Conservation (phyloP, 495 filamentous ascomycete species). For the Penicillium cosmopolitanum region DNA sequence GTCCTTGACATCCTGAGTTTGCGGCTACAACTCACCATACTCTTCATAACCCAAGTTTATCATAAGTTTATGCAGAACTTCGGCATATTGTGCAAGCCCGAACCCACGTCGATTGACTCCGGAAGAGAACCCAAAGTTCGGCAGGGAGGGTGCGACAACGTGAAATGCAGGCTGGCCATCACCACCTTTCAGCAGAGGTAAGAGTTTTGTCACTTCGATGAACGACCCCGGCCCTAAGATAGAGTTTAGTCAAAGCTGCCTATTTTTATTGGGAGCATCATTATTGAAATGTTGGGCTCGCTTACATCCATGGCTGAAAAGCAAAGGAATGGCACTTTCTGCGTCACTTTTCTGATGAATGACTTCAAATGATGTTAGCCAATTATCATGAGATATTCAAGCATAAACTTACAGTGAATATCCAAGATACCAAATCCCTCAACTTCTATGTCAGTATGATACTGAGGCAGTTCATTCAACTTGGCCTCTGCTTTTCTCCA, state of each 20-base stretch:
- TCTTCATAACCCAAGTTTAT: slow-evolving; percentile 62
- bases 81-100: slow-evolving; percentile 62
- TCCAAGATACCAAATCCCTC: slow-evolving; percentile 43
- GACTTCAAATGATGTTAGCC: slow-evolving; percentile 19
- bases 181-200: slow-evolving; percentile 32
- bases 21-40: slow-evolving; percentile 51
- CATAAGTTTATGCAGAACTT: slow-evolving; percentile 68
- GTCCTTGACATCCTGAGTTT: background rate
- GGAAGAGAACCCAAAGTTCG: slow-evolving; percentile 47
- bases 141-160: slow-evolving; percentile 48
- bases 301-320: slow-evolving; percentile 52
- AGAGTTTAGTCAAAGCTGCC: no score
- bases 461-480: slow-evolving; percentile 51
- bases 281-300: background rate
- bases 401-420: slow-evolving; percentile 40
- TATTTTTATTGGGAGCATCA: no score
- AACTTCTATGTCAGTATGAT: slow-evolving; percentile 42
- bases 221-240: slow-evolving; percentile 42
- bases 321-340: slow-evolving; percentile 42
- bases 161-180: slow-evolving; percentile 41
- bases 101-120: slow-evolving; percentile 52
- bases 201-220: slow-evolving; percentile 41
- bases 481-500: slow-evolving; percentile 48
- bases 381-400: background rate
- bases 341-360: slow-evolving; percentile 42